Conservation (phyloP, 2,329 filamentous ascomycete genomes). For the Fusarium mundagurra region DNA sequence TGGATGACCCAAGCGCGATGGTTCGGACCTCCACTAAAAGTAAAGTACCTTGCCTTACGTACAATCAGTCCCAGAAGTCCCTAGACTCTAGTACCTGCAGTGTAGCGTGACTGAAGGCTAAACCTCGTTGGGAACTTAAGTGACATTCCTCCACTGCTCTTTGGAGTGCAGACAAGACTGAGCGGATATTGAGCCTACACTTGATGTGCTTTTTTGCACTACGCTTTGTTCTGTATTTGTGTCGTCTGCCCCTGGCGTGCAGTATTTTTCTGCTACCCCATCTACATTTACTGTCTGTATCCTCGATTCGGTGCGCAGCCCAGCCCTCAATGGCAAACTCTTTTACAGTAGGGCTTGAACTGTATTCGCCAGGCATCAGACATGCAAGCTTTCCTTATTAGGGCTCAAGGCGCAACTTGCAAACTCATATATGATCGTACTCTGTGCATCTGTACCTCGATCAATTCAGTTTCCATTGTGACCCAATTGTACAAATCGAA, state of each 20-base stretch:
- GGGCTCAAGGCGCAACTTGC: neutral
- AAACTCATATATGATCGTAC: neutral
- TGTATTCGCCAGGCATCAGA: neutral
- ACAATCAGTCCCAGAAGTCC: no score
- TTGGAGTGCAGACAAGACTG: conserved; percentile 4
- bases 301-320: neutral
- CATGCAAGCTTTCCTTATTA: neutral
- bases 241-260: conserved; percentile 6
- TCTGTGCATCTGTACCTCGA: neutral
- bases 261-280: neutral
- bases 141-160: conserved; percentile 29
- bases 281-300: neutral
- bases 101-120: conserved; percentile 39
- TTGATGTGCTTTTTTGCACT: neutral
- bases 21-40: neutral
- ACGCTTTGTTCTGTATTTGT: conserved; percentile 9
- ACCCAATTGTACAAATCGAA: neutral
- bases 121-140: conserved; percentile 20
- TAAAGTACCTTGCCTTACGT: neutral
- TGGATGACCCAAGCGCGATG: conserved; percentile 35
- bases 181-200: conserved; percentile 17
- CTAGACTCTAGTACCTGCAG: conserved; percentile 32
- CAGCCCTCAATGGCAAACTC: neutral
- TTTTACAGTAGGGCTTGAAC: neutral
- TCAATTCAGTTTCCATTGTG: conserved; percentile 6